These are phyloP conservation scores for Xylaria hypoxylon DNA, from an alignment of 2,329 filamentous ascomycete species.

Conservation along the genomic window DNA sequence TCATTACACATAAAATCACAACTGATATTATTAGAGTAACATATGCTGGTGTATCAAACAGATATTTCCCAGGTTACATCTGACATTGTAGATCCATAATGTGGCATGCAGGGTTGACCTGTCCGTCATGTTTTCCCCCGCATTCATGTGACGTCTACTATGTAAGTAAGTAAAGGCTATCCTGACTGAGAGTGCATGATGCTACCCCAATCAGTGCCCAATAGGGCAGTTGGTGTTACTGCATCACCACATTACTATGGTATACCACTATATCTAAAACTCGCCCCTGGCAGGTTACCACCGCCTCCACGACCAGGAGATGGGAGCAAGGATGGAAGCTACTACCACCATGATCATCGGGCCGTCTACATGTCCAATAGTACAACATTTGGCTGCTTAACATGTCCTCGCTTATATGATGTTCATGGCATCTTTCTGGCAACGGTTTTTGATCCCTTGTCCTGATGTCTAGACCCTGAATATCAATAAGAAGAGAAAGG, in stretches of 20 bases:
- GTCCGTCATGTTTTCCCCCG: neutral
- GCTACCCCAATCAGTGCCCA: too few species aligned
- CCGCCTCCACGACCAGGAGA: constrained; percentile 6
- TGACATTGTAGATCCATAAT: constrained; percentile 15
- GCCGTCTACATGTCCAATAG: constrained; percentile 23
- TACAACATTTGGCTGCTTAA: neutral
- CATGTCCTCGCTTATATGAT: constrained; percentile 6
- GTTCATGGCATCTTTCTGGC: constrained; percentile 7
- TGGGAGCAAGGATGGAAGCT: constrained; percentile 17
- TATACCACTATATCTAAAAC: constrained; percentile 25
- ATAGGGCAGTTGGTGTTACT: constrained; percentile 29
- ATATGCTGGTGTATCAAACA: neutral
- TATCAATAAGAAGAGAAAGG: neutral
- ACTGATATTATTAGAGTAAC: too few species aligned
- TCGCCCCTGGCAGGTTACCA: constrained; percentile 10
- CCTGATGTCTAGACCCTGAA: neutral
- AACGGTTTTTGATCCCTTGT: neutral
- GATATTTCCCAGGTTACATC: neutral
- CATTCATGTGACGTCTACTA: constrained; percentile 7
- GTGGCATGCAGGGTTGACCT: constrained; percentile 14
- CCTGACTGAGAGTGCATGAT: constrained; percentile 17
- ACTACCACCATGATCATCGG: constrained; percentile 12
- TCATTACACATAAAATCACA: too few species aligned
- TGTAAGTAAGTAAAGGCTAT: neutral
- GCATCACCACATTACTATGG: constrained; percentile 3